Evolutionary conservation across 1,284 basidiomycete genomes (phyloP), one percentile per base, ranked within the genome.

Genomic region (Trichosporon sp.): DNA sequence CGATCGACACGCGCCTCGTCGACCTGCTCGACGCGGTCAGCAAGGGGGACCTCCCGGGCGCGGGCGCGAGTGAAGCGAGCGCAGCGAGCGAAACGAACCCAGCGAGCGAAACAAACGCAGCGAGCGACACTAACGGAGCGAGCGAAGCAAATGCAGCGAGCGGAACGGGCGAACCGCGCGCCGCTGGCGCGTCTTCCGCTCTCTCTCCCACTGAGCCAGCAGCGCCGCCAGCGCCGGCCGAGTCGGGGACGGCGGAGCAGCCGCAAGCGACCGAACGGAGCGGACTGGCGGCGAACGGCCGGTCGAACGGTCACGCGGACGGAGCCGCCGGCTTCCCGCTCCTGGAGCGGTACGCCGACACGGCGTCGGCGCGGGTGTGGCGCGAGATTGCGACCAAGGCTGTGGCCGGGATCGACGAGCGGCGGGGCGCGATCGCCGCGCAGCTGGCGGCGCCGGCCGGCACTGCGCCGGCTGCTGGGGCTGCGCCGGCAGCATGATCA

Each of bases 1-100:
- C 97, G 1, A 92, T 99, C 65, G 97, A 99, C 84, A 92, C 92
- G 0, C 92, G 92, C 74, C 87, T 99, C 29, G 95, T 97, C 62
- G 88, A 88, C 27, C 83, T 98, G 62, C 83, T 99, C 75, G 96
- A 99, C 78, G 91, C 89, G 25, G 90, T 82, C 0, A 76, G 75
- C 25, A 82, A 83, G 70, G 82, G 82, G 5, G 79, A 82, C 32
- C 31, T 86, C 0, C 83, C 75, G 1, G 79, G 73, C n/a, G 75
- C 31, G 25, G 56, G 56, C 1, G 56, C 29, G 3, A 58, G n/a
- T n/a, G n/a, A n/a, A n/a, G n/a, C n/a, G n/a, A n/a, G n/a, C n/a
- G n/a, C n/a, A n/a, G n/a, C n/a, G n/a, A n/a, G n/a, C n/a, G n/a
- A n/a, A n/a, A n/a, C n/a, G n/a, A n/a, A n/a, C n/a, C n/a, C n/a